phyloP scores from a whole-genome alignment of 1,139 yeast species.

The Suhomyces atakaporum region DNA sequence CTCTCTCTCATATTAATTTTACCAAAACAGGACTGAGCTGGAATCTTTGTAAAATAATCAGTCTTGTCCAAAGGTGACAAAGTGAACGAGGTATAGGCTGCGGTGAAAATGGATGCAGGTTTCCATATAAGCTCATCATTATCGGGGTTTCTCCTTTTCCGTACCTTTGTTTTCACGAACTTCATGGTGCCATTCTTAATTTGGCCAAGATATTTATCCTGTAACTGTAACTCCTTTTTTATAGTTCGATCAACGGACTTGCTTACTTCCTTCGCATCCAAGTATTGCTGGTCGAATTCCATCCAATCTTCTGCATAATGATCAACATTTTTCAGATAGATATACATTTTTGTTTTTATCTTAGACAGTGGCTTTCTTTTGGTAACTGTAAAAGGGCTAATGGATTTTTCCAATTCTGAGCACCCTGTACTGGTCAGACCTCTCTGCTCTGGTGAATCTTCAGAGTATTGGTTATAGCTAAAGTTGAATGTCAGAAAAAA shows the following conservation, averaged over 20 bases:
- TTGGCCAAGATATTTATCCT: slow-evolving; percentile 13
- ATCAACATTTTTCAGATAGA: not conserved
- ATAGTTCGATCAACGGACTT: slow-evolving; percentile 9
- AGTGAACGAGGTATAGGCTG: slow-evolving; percentile 35
- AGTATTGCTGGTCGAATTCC: not conserved
- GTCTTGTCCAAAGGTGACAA: slow-evolving; percentile 24
- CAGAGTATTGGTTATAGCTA: too few species aligned
- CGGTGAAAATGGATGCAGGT: slow-evolving; percentile 39
- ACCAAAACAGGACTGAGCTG: slow-evolving; percentile 39
- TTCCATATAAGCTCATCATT: slow-evolving; percentile 33
- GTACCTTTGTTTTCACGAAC: slow-evolving; percentile 5
- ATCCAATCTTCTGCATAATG: not conserved
- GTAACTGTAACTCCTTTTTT: slow-evolving; percentile 14
- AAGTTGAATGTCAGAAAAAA: too few species aligned
- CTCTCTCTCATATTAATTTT: slow-evolving; percentile 40
- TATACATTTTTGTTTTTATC: not conserved
- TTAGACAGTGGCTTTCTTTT: not conserved
- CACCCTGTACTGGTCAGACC: too few species aligned
- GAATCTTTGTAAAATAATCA: slow-evolving; percentile 28
- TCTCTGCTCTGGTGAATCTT: too few species aligned
- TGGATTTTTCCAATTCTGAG: too few species aligned
- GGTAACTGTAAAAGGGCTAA: too few species aligned
- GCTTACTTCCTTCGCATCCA: slow-evolving; percentile 12
- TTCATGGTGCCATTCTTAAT: slow-evolving; percentile 1
- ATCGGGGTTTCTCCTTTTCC: slow-evolving; percentile 23